Conservation (phyloP, 2,329 filamentous ascomycete species). For the Amauroascus verrucosus region DNA sequence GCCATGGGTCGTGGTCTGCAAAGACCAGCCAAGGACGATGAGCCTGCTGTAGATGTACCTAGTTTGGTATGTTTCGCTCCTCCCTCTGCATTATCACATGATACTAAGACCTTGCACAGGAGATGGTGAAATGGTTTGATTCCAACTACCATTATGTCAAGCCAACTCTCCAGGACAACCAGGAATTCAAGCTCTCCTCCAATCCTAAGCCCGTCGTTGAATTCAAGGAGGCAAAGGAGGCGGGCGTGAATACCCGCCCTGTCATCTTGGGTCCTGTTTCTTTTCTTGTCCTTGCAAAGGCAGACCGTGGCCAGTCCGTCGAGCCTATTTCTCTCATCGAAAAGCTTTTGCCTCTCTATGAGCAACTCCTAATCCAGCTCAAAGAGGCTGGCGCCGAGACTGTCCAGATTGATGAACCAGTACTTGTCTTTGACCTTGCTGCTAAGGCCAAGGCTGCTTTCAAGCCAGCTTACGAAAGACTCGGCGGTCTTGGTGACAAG, state of each 20-base stretch:
- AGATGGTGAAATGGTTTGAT: slow-evolving; percentile 99
- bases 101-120: slow-evolving; percentile 36
- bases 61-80: slow-evolving; percentile 50
- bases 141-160: slow-evolving; percentile 99
- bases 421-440: slow-evolving; percentile 88
- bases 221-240: slow-evolving; percentile 96
- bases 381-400: slow-evolving; percentile 93
- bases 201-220: slow-evolving; percentile 90
- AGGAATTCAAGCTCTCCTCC: slow-evolving; percentile 80
- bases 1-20: slow-evolving; percentile 99
- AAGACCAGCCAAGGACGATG: slow-evolving; percentile 53
- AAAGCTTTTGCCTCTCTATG: slow-evolving; percentile 89
- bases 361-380: slow-evolving; percentile 82
- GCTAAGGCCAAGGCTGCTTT: slow-evolving; percentile 89
- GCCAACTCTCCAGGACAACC: slow-evolving; percentile 92
- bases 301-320: slow-evolving; percentile 87
- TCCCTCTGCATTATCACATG: background rate
- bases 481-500: slow-evolving; percentile 59
- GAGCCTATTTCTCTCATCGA: slow-evolving; percentile 88
- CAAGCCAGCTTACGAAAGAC: slow-evolving; percentile 93
- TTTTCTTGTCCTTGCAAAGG: slow-evolving; percentile 96
- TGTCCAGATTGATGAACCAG: slow-evolving; percentile 96
- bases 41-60: slow-evolving; percentile 67
- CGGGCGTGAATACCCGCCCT: slow-evolving; percentile 82
- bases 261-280: slow-evolving; percentile 93